Conservation (phyloP, 345 rosid species). For the Gossypium turneri region DNA sequence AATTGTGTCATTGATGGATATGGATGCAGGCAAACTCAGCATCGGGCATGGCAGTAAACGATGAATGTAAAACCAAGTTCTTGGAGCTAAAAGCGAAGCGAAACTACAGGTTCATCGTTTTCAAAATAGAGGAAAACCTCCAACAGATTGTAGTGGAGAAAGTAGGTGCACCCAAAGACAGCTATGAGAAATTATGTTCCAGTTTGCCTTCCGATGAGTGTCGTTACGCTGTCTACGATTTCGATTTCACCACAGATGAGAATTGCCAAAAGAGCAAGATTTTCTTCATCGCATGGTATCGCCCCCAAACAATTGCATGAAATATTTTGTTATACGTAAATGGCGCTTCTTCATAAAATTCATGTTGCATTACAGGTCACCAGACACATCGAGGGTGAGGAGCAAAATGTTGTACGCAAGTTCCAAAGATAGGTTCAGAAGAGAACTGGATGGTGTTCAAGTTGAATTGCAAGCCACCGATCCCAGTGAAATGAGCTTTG, state of each 20-base stretch:
- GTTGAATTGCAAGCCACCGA: conserved; percentile 74
- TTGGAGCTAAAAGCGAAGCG: conserved; percentile 72
- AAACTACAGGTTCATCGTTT: conserved; percentile 61
- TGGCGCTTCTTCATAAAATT: no score
- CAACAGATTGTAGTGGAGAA: conserved; percentile 63
- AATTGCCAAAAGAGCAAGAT: conserved; percentile 21
- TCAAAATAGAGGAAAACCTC: conserved; percentile 59
- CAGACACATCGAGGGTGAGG: conserved; percentile 58
- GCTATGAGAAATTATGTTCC: conserved; percentile 49
- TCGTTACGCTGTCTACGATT: conserved; percentile 67
- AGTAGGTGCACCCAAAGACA: conserved; percentile 44
- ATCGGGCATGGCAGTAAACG: conserved; percentile 61
- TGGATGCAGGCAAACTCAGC: no score
- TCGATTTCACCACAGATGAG: conserved; percentile 63
- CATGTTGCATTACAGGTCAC: conserved; percentile 36
- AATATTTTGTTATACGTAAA: no score
- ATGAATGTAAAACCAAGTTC: conserved; percentile 66
- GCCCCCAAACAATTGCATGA: no score
- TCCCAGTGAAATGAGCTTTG: conserved; percentile 76
- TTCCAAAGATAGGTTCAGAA: conserved; percentile 72
- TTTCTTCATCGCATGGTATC: conserved; percentile 56
- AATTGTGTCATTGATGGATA: no score
- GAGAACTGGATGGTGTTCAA: conserved; percentile 70
- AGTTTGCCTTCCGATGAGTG: conserved; percentile 57
- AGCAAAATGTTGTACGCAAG: conserved; percentile 84